Base-by-base conservation (phyloP, 805 yeast species). In the Metschnikowia corniflorae region DNA sequence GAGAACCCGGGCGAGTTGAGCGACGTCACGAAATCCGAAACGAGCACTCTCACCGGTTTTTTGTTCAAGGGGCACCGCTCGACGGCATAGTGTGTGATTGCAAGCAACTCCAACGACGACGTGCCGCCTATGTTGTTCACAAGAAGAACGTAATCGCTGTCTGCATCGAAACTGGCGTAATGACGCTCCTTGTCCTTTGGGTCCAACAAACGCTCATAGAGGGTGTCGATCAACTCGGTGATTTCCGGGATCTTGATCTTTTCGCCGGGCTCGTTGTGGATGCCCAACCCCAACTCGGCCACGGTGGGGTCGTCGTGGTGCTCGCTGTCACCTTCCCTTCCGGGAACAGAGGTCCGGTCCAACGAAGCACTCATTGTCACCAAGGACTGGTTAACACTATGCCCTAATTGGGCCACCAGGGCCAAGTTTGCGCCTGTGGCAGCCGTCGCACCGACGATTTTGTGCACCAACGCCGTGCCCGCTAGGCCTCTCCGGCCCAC, bases 401-500 rank as follows among this genome's bases (percentile, higher is more conserved):
- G 62, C 3, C 94, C 96, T 35, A 80, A 65, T 7, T 62, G 59
- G 12, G 73, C 73, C 25, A 86, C 75, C 8, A 74, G 71, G 6
- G 67, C 58, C 37, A 91, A 63, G 3, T 50, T 47, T 31, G 40
- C 42, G 65, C 70, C 51, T 16, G 77, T 28, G 6, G 46, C 71
- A 10, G 79, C 69, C 25, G 78, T 81, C 3, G 89, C 91, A 29
- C 97, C 96, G 15, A 84, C 75, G 35, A 82, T 68, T 60, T 89
- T 89, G 63, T 89, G 97, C 20, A 87, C 87, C 12, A 89, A 60
- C 0, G 82, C 78, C 2, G 96, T 88, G 26, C 96, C 97, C 0
- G 97, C 95, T 38, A 89, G 70, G 20, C 95, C 97, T 63, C 97
- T 75, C 64, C 97, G 77, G 14, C 97, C 97, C 33, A 91, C 97